Conservation (phyloP, 495 filamentous ascomycete genomes). For the Xylaria bambusicola region DNA sequence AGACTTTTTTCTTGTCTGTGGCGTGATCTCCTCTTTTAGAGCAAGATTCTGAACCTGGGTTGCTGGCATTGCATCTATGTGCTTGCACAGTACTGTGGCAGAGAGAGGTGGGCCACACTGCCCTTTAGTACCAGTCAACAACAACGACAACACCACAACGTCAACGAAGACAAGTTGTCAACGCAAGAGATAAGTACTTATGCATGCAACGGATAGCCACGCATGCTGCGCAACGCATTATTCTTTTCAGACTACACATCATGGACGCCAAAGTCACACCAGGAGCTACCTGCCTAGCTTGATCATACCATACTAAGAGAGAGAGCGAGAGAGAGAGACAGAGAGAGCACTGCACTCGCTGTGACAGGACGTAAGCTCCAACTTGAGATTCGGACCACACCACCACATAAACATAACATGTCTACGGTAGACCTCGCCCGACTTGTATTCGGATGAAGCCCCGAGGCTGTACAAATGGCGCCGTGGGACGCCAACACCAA, state of each 20-base stretch:
- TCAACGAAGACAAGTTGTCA: slow-evolving; percentile 14
- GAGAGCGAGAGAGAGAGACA: no score
- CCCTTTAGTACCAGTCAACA: slow-evolving; percentile 12
- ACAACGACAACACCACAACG: no score
- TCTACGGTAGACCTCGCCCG: slow-evolving; percentile 7
- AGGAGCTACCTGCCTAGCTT: neutral
- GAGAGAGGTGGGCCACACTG: slow-evolving; percentile 11
- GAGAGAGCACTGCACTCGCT: neutral
- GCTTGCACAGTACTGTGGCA: slow-evolving; percentile 10
- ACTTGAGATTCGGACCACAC: slow-evolving; percentile 8
- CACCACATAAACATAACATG: neutral
- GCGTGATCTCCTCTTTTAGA: neutral
- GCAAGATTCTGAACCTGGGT: slow-evolving; percentile 8
- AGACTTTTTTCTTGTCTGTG: neutral
- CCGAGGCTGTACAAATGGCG: neutral
- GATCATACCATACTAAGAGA: no score
- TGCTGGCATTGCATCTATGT: slow-evolving; percentile 1
- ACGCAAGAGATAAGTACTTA: neutral
- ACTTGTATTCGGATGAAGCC: slow-evolving; percentile 11
- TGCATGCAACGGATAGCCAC: slow-evolving; percentile 11
- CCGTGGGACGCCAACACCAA: neutral
- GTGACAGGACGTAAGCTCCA: slow-evolving; percentile 11
- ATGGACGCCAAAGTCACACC: slow-evolving; percentile 16
- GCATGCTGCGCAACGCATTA: slow-evolving; percentile 18
- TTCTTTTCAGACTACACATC: slow-evolving; percentile 6